phyloP scores from a whole-genome alignment of 2,329 filamentous ascomycete genomes.

The Penicillium hesseltinei region DNA sequence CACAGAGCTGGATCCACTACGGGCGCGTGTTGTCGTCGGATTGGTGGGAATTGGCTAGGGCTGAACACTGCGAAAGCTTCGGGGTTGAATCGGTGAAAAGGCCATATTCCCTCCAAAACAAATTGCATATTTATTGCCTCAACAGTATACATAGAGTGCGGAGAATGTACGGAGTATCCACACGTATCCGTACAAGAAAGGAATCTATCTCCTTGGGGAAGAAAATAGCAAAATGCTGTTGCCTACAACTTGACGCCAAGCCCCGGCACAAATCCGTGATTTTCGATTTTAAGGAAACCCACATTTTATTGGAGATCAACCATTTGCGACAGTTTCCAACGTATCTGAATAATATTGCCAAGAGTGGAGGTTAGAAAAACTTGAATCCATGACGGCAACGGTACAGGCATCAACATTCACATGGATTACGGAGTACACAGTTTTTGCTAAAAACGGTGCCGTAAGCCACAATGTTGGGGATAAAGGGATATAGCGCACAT shows the following conservation, averaged over 20 bases:
- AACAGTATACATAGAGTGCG: neutral
- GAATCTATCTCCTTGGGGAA: neutral
- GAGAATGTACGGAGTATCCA: neutral
- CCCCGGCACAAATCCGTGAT: neutral
- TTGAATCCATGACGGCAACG: neutral
- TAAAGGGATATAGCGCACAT: neutral
- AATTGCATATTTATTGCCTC: neutral
- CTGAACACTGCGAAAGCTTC: neutral
- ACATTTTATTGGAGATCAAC: neutral
- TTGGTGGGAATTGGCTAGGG: neutral
- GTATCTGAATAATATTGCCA: slow-evolving; percentile 4
- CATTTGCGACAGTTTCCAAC: neutral
- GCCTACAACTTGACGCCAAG: slow-evolving; percentile 14
- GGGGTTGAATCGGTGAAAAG: neutral
- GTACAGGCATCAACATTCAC: neutral
- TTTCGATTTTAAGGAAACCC: neutral
- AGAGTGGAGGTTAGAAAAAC: slow-evolving; percentile 6
- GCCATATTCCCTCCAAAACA: neutral
- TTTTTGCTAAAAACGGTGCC: neutral
- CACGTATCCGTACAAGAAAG: neutral
- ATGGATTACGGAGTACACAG: no score
- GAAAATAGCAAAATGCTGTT: slow-evolving; percentile 17
- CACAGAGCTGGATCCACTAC: neutral
- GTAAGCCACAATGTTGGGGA: neutral
- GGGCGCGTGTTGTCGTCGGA: neutral